phyloP scores from a whole-genome alignment of 495 filamentous ascomycete genomes.

The Mycothermus thermophilus region DNA sequence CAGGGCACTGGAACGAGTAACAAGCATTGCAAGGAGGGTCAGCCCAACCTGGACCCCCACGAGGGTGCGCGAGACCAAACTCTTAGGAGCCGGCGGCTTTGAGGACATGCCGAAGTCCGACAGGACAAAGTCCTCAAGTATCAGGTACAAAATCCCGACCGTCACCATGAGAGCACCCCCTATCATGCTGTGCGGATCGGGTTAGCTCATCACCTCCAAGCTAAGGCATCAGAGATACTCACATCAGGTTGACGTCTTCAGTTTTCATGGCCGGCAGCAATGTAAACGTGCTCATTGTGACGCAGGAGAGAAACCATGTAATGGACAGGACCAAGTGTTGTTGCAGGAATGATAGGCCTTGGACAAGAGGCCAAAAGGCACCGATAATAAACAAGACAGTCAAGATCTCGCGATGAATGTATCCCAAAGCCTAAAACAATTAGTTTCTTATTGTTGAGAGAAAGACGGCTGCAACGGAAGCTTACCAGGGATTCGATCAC shows the following conservation, averaged over 20 bases:
- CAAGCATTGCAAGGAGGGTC: constrained; percentile 65
- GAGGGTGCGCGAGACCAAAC: constrained; percentile 24
- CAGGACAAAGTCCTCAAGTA: constrained; percentile 62
- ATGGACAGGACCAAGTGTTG: constrained; percentile 46
- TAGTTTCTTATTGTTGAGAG: constrained; percentile 1
- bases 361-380: constrained; percentile 62
- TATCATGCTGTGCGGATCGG: constrained; percentile 39
- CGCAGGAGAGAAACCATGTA: constrained; percentile 65
- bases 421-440: constrained; percentile 46
- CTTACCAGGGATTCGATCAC: constrained; percentile 74
- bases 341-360: constrained; percentile 58
- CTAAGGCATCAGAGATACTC: constrained; percentile 19
- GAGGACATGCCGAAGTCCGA: constrained; percentile 25
- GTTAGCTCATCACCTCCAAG: constrained; percentile 16
- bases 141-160: constrained; percentile 65
- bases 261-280: constrained; percentile 73
- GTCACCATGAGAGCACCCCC: constrained; percentile 69
- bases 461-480: constrained; percentile 12
- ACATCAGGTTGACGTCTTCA: constrained; percentile 70
- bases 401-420: constrained; percentile 80
- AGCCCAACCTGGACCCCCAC: constrained; percentile 54
- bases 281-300: constrained; percentile 82
- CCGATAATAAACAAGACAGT: constrained; percentile 65
- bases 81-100: constrained; percentile 15
- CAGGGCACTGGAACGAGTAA: constrained; percentile 68